These are phyloP conservation scores for Pseudohalonectria lignicola DNA, from an alignment of 2,329 filamentous ascomycete genomes.

Conservation along the genomic window DNA sequence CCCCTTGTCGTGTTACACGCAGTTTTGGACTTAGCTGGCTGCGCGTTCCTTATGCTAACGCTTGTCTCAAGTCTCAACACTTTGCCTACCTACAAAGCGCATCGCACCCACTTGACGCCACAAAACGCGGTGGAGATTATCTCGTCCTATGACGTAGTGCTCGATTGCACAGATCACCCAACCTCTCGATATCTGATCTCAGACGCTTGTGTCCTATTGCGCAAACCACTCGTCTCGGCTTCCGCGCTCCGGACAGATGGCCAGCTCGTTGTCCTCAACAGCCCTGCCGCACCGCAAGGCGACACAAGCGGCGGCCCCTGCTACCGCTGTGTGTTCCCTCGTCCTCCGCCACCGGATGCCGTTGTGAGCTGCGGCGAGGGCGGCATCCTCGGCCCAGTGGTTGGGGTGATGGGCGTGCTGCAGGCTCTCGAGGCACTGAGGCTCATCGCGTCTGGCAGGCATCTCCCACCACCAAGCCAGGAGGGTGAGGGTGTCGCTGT, in stretches of 20 bases:
- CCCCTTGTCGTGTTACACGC: no score
- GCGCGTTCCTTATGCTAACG: neutral
- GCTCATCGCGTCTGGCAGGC: constrained; percentile 43
- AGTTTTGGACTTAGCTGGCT: neutral
- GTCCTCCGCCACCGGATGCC: constrained; percentile 71
- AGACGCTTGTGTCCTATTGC: constrained; percentile 71
- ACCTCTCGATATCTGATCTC: constrained; percentile 87
- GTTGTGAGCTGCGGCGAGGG: constrained; percentile 86
- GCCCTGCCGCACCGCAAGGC: constrained; percentile 54
- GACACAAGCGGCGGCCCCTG: constrained; percentile 61
- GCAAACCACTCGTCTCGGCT: constrained; percentile 75
- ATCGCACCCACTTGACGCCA: constrained; percentile 55
- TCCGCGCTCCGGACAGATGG: constrained; percentile 83
- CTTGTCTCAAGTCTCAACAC: constrained; percentile 54
- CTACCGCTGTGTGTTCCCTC: constrained; percentile 88
- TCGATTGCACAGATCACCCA: constrained; percentile 94
- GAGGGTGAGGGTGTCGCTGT: constrained; percentile 6
- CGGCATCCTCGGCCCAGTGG: constrained; percentile 83
- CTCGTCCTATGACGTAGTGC: constrained; percentile 64
- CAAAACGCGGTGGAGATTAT: constrained; percentile 58
- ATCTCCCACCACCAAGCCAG: constrained; percentile 5
- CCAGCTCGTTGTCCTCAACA: constrained; percentile 81
- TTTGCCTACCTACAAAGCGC: constrained; percentile 49
- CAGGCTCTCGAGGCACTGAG: constrained; percentile 87
- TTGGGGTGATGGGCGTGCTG: constrained; percentile 84